These are phyloP conservation scores for Stephania yunnanensis DNA, from an alignment of 164 flowering plant genomes.

Conservation along the genomic window DNA sequence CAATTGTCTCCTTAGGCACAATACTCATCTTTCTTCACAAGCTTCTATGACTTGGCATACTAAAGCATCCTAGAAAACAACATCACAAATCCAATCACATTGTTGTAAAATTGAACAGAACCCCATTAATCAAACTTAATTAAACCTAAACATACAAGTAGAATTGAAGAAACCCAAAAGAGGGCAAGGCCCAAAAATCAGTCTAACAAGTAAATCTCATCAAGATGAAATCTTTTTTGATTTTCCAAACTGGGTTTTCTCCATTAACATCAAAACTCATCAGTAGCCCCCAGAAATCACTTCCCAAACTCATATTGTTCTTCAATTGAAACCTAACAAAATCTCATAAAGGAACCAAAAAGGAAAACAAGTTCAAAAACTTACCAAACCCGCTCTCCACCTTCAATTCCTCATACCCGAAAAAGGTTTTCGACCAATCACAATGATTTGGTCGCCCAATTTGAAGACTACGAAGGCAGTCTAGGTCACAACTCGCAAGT, in stretches of 20 bases:
- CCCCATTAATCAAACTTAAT: not conserved
- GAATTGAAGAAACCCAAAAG: not conserved
- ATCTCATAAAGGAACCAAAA: no score
- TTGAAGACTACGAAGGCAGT: no score
- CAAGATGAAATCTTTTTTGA: no score
- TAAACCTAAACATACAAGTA: not conserved
- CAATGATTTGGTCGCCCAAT: no score
- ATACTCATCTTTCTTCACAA: conserved; percentile 38
- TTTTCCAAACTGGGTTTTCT: not conserved
- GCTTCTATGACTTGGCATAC: not conserved
- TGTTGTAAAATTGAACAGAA: not conserved
- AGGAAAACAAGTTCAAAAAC: no score
- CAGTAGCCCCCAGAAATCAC: not conserved
- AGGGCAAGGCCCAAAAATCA: not conserved
- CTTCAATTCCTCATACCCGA: no score
- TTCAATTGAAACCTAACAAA: not conserved
- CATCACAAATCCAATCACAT: not conserved
- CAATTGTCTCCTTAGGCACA: conserved; percentile 81
- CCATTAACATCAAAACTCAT: not conserved
- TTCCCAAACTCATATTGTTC: not conserved
- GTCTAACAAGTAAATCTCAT: not conserved
- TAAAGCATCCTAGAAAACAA: not conserved
- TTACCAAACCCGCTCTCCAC: no score
- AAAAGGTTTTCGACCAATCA: no score
- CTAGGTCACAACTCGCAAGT: no score